Percentiles rank a stretch among this genome's conserved stretches.
These are phyloP conservation scores for Lactifluus subvellereus DNA, from an alignment of 768 basidiomycete genomes.

Conservation along the genomic window DNA sequence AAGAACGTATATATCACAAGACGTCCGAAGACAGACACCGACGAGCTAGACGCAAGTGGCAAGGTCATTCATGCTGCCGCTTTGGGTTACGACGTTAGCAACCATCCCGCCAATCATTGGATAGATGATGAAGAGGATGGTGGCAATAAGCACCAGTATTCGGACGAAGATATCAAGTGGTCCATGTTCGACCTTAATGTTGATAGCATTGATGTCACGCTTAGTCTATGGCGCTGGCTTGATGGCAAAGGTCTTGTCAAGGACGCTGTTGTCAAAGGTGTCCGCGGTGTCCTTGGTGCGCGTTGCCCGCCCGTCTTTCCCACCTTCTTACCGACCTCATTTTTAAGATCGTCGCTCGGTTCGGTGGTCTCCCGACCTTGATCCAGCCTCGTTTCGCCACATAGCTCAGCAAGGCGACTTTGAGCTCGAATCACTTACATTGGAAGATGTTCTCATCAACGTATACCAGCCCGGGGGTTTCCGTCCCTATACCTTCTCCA, in stretches of 20 bases:
- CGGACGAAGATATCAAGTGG: constrained; percentile 62
- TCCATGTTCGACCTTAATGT: constrained; percentile 91
- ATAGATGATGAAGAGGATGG: constrained; percentile 55
- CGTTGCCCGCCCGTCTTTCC: background rate
- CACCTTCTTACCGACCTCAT: background rate
- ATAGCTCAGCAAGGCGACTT: constrained; percentile 75
- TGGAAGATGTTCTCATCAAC: constrained; percentile 91
- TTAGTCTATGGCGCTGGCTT: constrained; percentile 88
- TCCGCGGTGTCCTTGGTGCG: constrained; percentile 86
- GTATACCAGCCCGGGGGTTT: constrained; percentile 92
- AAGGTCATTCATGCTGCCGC: constrained; percentile 47
- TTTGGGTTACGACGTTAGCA: constrained; percentile 69
- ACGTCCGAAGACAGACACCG: constrained; percentile 39
- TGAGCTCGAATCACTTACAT: constrained; percentile 79
- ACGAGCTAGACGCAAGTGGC: background rate
- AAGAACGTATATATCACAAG: constrained; percentile 94
- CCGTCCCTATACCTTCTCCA: constrained; percentile 85
- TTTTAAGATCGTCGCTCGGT: constrained; percentile 78
- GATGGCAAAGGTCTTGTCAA: constrained; percentile 92
- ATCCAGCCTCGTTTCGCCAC: constrained; percentile 80
- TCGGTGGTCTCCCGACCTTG: constrained; percentile 74
- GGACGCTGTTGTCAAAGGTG: constrained; percentile 89
- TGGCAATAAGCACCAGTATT: constrained; percentile 23
- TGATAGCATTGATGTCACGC: constrained; percentile 91
- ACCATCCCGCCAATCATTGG: constrained; percentile 65